These are phyloP conservation scores for Suhomyces bribrorum DNA, from an alignment of 1,139 yeast species.

Conservation along the genomic window DNA sequence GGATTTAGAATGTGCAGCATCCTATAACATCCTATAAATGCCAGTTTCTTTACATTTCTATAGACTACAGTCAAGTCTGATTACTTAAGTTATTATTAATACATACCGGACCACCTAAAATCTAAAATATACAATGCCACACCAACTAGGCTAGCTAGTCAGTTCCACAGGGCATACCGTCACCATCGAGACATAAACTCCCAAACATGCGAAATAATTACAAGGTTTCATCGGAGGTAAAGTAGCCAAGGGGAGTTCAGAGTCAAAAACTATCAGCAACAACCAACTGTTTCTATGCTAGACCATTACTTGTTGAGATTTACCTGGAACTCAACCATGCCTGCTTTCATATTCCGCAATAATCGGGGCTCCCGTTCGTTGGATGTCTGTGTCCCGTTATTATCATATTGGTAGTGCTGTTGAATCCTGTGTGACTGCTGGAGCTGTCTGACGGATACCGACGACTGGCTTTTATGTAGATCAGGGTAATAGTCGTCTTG, in stretches of 20 bases:
- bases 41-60: too few relatives aligned
- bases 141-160: not conserved
- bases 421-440: constrained; percentile 10
- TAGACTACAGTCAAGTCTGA: not conserved
- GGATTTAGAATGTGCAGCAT: too few relatives aligned
- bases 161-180: too few relatives aligned
- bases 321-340: constrained; percentile 40
- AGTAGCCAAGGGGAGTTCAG: not conserved
- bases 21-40: too few relatives aligned
- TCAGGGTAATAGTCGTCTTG: constrained; percentile 5
- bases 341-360: constrained; percentile 37
- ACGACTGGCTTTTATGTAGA: constrained; percentile 5
- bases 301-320: constrained; percentile 14
- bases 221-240: too few relatives aligned
- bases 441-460: constrained; percentile 8
- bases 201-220: too few relatives aligned
- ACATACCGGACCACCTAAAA: not conserved
- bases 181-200: too few relatives aligned
- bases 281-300: not conserved
- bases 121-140: not conserved
- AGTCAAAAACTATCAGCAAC: not conserved
- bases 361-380: constrained; percentile 18
- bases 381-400: constrained; percentile 8
- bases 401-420: constrained; percentile 16
- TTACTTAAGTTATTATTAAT: not conserved